Percentiles rank a stretch among this genome's conserved stretches.
phyloP scores from a whole-genome alignment of 2,329 filamentous ascomycete genomes.

The Penicillium sp. region DNA sequence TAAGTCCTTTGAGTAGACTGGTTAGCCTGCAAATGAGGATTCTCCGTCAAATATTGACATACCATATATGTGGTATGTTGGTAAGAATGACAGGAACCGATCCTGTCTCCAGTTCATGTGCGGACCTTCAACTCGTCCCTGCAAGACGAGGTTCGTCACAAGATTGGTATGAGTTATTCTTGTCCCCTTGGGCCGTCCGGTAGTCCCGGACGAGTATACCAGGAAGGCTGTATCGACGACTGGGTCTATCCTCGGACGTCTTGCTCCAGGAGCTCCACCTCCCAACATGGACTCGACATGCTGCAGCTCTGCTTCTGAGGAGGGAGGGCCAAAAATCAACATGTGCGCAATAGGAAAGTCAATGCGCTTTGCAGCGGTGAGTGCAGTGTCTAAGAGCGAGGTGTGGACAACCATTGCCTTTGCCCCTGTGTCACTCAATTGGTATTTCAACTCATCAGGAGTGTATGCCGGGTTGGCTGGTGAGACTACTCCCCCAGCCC shows the following conservation, averaged over 20 bases:
- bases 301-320: neutral
- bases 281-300: neutral
- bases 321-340: conserved; percentile 2
- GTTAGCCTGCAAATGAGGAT: neutral
- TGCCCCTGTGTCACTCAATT: conserved; percentile 10
- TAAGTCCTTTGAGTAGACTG: conserved; percentile 7
- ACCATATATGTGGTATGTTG: conserved; percentile 18
- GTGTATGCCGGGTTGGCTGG: conserved; percentile 14
- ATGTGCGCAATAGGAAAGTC: conserved; percentile 6
- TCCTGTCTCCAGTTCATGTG: conserved; percentile 11
- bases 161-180: conserved; percentile 16
- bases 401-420: conserved; percentile 10
- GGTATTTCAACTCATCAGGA: conserved; percentile 8
- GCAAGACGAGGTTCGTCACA: conserved; percentile 11
- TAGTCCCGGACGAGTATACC: conserved; percentile 29
- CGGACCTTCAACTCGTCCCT: neutral
- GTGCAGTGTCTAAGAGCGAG: conserved; percentile 2
- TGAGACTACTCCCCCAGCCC: conserved; percentile 14
- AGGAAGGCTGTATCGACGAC: conserved; percentile 16
- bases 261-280: neutral
- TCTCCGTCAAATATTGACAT: neutral
- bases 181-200: conserved; percentile 24
- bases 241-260: conserved; percentile 1
- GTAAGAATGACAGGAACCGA: conserved; percentile 10
- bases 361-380: conserved; percentile 3